A percentile compares a stretch with the other conserved stretches of the same genome.
Evolutionary conservation across 2,329 filamentous ascomycete species (phyloP).

Genomic region (Penicillium sp.): DNA sequence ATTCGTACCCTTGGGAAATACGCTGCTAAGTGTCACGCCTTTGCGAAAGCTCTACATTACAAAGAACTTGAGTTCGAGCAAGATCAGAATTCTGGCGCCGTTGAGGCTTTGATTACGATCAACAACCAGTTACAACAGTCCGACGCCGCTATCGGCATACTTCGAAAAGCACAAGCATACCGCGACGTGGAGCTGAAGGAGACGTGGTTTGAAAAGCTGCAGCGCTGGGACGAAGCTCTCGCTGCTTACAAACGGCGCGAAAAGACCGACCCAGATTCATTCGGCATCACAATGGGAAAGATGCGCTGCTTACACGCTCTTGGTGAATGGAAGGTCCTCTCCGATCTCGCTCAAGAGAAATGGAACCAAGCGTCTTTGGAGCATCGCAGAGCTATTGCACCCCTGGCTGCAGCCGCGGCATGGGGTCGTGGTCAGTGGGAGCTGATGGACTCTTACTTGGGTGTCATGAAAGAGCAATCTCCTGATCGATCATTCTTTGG

Average conservation of each 20-base stretch:
- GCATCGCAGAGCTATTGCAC: slow-evolving; percentile 83
- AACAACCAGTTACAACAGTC: slow-evolving; percentile 99
- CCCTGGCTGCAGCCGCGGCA: slow-evolving; percentile 86
- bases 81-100: slow-evolving; percentile 89
- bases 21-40: slow-evolving; percentile 93
- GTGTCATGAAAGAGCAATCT: slow-evolving; percentile 87
- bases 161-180: slow-evolving; percentile 92
- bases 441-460: slow-evolving; percentile 93
- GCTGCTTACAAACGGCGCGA: slow-evolving; percentile 87
- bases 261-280: slow-evolving; percentile 64
- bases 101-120: slow-evolving; percentile 96
- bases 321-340: slow-evolving; percentile 93
- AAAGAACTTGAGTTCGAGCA: slow-evolving; percentile 98
- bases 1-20: slow-evolving; percentile 91
- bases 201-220: slow-evolving; percentile 98
- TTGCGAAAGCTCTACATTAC: slow-evolving; percentile 96
- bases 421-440: slow-evolving; percentile 98
- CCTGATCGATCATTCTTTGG: slow-evolving; percentile 97
- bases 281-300: slow-evolving; percentile 98
- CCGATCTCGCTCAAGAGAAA: slow-evolving; percentile 80
- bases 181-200: slow-evolving; percentile 94
- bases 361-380: slow-evolving; percentile 88
- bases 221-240: slow-evolving; percentile 95
- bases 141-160: slow-evolving; percentile 94
- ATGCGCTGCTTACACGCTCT: slow-evolving; percentile 97